Percentiles rank a stretch among this genome's conserved stretches.
Conservation (phyloP, 2,329 filamentous ascomycete genomes). For the Phialophora expanda region DNA sequence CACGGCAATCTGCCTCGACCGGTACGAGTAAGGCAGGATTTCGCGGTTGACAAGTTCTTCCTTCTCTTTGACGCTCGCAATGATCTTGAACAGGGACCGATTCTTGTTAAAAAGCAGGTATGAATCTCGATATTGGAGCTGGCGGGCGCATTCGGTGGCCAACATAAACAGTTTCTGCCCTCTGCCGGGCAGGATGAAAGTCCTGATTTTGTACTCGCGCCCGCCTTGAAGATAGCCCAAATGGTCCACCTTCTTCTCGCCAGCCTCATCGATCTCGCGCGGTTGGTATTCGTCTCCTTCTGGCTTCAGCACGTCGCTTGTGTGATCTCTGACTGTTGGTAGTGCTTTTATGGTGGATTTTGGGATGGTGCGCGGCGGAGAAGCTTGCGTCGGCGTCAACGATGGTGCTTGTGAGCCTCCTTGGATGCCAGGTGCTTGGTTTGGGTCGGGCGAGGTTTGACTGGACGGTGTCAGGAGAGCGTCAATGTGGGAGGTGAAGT, state of each 20-base stretch:
- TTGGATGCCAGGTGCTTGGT: slow-evolving; percentile 49
- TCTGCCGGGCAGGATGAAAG: slow-evolving; percentile 88
- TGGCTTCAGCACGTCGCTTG: slow-evolving; percentile 88
- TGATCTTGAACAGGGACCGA: slow-evolving; percentile 94
- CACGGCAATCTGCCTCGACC: slow-evolving; percentile 97
- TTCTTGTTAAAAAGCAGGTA: slow-evolving; percentile 99
- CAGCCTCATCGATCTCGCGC: slow-evolving; percentile 87
- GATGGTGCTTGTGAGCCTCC: slow-evolving; percentile 23
- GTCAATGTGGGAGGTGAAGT: slow-evolving; percentile 41
- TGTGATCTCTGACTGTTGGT: slow-evolving; percentile 94
- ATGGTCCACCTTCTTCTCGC: slow-evolving; percentile 88
- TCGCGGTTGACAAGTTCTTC: slow-evolving; percentile 95
- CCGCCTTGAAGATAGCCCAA: slow-evolving; percentile 81
- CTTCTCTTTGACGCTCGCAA: slow-evolving; percentile 93
- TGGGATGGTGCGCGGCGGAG: slow-evolving; percentile 56
- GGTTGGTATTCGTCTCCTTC: slow-evolving; percentile 94
- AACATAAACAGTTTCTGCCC: slow-evolving; percentile 98
- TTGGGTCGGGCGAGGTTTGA: slow-evolving; percentile 42
- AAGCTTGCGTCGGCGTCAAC: slow-evolving; percentile 62
- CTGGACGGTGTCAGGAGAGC: slow-evolving; percentile 42
- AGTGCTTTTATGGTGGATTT: slow-evolving; percentile 80
- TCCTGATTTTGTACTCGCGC: slow-evolving; percentile 89
- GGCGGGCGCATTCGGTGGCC: slow-evolving; percentile 93
- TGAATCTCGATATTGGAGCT: slow-evolving; percentile 93
- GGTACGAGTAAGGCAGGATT: slow-evolving; percentile 94